Conservation (phyloP, 1,139 yeast genomes). For the Pichia sp. region DNA sequence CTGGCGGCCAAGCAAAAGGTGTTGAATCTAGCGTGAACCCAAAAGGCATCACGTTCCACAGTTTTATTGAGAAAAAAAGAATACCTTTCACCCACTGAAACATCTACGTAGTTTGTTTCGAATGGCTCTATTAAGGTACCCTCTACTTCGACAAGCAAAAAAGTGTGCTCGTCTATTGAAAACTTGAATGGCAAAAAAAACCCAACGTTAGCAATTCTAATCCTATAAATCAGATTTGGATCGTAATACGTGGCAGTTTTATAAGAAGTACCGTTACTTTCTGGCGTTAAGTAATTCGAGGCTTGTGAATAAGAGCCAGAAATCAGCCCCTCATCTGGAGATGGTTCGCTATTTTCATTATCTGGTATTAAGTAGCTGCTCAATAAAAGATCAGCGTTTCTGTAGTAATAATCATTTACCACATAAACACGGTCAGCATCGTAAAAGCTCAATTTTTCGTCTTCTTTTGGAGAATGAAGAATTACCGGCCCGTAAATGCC, state of each 20-base stretch:
- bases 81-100: constrained; percentile 68
- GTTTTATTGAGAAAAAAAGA: constrained; percentile 58
- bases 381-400: constrained; percentile 16
- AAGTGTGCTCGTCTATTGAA: constrained; percentile 40
- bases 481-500: constrained; percentile 43
- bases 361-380: constrained; percentile 19
- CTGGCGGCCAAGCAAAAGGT: constrained; percentile 36
- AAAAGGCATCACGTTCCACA: constrained; percentile 17
- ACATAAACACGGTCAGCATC: constrained; percentile 22
- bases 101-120: constrained; percentile 46
- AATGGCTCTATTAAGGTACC: constrained; percentile 53
- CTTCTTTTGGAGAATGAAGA: constrained; percentile 25
- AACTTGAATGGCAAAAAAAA: constrained; percentile 45
- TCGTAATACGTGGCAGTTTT: constrained; percentile 22
- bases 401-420: constrained; percentile 24
- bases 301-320: constrained; percentile 23
- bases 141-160: constrained; percentile 61
- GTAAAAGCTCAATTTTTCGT: constrained; percentile 31
- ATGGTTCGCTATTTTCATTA: constrained; percentile 34
- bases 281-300: constrained; percentile 14
- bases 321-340: constrained; percentile 25
- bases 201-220: constrained; percentile 41
- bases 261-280: constrained; percentile 26
- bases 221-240: constrained; percentile 33
- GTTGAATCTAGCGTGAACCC: constrained; percentile 33